Evolutionary conservation across 2,329 filamentous ascomycete species (phyloP).

Genomic region (Amauroascus verrucosus): DNA sequence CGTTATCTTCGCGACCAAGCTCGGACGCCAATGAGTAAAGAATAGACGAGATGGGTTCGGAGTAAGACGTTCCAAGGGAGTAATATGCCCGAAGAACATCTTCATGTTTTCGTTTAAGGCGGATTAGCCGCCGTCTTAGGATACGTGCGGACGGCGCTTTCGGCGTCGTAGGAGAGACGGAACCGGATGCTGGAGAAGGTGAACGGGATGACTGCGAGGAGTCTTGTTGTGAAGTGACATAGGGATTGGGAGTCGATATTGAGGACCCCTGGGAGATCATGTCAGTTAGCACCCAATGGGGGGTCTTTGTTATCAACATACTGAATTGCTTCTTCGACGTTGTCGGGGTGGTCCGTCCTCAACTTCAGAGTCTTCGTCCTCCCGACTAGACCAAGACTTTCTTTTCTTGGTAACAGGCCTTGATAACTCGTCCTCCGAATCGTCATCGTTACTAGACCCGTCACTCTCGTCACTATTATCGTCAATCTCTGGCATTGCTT

Average conservation of each 20-base stretch:
- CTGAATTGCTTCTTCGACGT: slow-evolving; percentile 77
- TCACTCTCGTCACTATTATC: slow-evolving; percentile 53
- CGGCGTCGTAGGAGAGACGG: slow-evolving; percentile 32
- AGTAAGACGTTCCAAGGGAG: slow-evolving; percentile 75
- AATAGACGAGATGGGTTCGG: slow-evolving; percentile 88
- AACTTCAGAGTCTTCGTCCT: slow-evolving; percentile 51
- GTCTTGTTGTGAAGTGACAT: slow-evolving; percentile 29
- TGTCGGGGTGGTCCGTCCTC: slow-evolving; percentile 68
- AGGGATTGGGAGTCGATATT: slow-evolving; percentile 35
- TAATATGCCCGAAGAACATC: slow-evolving; percentile 71
- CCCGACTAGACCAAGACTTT: slow-evolving; percentile 62
- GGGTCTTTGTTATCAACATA: slow-evolving; percentile 31
- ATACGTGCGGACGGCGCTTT: slow-evolving; percentile 59
- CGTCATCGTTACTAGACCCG: slow-evolving; percentile 49
- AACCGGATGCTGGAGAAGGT: slow-evolving; percentile 35
- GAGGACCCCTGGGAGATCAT: slow-evolving; percentile 28
- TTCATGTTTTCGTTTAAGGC: slow-evolving; percentile 68
- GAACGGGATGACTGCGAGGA: slow-evolving; percentile 40
- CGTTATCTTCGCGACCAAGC: slow-evolving; percentile 90
- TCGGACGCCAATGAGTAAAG: slow-evolving; percentile 92
- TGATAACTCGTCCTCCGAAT: slow-evolving; percentile 40
- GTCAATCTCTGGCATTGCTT: slow-evolving; percentile 84
- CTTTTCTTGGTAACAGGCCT: slow-evolving; percentile 50
- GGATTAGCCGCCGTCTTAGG: slow-evolving; percentile 62
- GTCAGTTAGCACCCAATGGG: slow-evolving; percentile 1